These are phyloP conservation scores for Mycena galericulata DNA, from an alignment of 768 basidiomycete species.

Conservation along the genomic window DNA sequence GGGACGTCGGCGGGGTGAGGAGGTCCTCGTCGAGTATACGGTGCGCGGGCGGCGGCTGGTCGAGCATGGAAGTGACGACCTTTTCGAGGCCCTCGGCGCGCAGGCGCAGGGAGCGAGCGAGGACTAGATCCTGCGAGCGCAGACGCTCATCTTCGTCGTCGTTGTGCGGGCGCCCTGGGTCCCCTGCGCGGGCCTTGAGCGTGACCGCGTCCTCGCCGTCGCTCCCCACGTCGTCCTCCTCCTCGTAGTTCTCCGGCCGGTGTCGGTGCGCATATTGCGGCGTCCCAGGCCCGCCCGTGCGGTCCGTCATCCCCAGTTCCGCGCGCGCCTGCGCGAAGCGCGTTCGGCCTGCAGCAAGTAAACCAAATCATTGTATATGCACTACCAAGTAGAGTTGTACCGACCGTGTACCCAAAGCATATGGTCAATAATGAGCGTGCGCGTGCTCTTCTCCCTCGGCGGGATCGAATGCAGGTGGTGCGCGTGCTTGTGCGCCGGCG, in stretches of 20 bases:
- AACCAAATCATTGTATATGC: neutral
- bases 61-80: constrained; percentile 83
- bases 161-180: constrained; percentile 55
- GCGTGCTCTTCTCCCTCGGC: constrained; percentile 88
- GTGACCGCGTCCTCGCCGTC: constrained; percentile 70
- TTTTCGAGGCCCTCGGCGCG: constrained; percentile 88
- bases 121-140: constrained; percentile 67
- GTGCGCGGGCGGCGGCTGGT: constrained; percentile 77
- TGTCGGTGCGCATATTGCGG: constrained; percentile 71
- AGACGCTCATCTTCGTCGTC: constrained; percentile 71
- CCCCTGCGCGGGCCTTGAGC: constrained; percentile 65
- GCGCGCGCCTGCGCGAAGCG: constrained; percentile 87
- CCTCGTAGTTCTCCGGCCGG: constrained; percentile 82
- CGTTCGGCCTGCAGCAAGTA: constrained; percentile 68
- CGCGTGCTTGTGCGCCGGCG: constrained; percentile 89
- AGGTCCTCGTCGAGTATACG: constrained; percentile 67
- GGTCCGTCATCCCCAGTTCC: constrained; percentile 88
- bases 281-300: constrained; percentile 75
- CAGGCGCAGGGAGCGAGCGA: constrained; percentile 74
- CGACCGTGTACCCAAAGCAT: constrained; percentile 85
- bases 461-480: constrained; percentile 91
- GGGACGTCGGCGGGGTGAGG: constrained; percentile 64
- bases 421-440: constrained; percentile 89
- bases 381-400: constrained; percentile 16
- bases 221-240: constrained; percentile 74